A percentile compares a stretch with the other conserved stretches of the same genome.
phyloP scores from a whole-genome alignment of 768 basidiomycete genomes.

The Tulasnella sp. region DNA sequence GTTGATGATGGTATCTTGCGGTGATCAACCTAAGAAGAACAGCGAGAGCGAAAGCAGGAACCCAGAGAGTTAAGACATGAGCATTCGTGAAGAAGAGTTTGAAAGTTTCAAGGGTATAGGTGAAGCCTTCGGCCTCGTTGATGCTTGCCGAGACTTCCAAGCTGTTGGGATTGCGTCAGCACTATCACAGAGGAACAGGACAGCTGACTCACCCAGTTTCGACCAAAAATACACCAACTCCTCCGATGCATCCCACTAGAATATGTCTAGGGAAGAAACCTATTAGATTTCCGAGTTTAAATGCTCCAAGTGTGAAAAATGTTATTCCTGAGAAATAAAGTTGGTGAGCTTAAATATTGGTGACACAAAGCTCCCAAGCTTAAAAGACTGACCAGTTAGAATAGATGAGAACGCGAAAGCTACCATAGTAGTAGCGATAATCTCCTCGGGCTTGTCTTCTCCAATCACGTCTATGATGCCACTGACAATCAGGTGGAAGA shows the following conservation, averaged over 20 bases:
- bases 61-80: slow-evolving; percentile 63
- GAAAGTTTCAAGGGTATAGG: slow-evolving; percentile 50
- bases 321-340: slow-evolving; percentile 40
- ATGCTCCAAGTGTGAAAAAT: slow-evolving; percentile 75
- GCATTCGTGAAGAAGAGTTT: slow-evolving; percentile 51
- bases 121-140: slow-evolving; percentile 58
- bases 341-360: not conserved
- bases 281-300: slow-evolving; percentile 71
- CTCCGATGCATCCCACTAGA: slow-evolving; percentile 91
- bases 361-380: not conserved
- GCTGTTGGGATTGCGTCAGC: slow-evolving; percentile 27
- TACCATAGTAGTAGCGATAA: slow-evolving; percentile 86
- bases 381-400: slow-evolving; percentile 49
- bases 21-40: slow-evolving; percentile 69
- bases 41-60: slow-evolving; percentile 63
- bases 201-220: slow-evolving; percentile 57
- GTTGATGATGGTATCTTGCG: slow-evolving; percentile 65
- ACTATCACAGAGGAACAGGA: not conserved
- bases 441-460: slow-evolving; percentile 48
- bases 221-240: slow-evolving; percentile 88
- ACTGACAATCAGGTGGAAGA: slow-evolving; percentile 84
- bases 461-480: slow-evolving; percentile 62
- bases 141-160: slow-evolving; percentile 77
- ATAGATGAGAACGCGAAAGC: slow-evolving; percentile 79
- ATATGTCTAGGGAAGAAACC: slow-evolving; percentile 97